Base-by-base conservation (phyloP, 352 stramenopile species). In the Phytopythium vexans region DNA sequence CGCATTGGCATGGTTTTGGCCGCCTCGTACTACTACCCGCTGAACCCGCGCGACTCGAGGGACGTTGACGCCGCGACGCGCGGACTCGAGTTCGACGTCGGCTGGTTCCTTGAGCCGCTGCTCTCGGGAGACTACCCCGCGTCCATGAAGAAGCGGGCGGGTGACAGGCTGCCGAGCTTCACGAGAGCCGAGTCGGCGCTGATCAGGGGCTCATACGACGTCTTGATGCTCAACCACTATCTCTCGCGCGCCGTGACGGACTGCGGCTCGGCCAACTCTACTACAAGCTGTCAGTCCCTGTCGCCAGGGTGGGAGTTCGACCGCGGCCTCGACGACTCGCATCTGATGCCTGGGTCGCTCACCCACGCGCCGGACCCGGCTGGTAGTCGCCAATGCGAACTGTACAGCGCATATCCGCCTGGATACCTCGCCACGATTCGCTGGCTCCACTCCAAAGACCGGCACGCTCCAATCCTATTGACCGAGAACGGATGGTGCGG, bases 151-250 rank as follows among this genome's bases (percentile, higher is more conserved):
- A 32, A 79, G 21, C 59, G 68, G 44, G 69, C 87, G 10, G 77
- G 79, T n/a, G 60, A 72, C 33, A 64, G 81, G 27, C 64, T 97
- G 33, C 89, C 88, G 14, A 32, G 35, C 42, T 97, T 97, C 60
- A 95, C 88, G 10, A 35, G 52, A n/a, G 53, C 81, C 37, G 68
- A 94, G 52, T 57, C 72, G 41, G 62, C 69, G 32, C 36, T 69
- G 33, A 97, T 53, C 92, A 49, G 38, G 31, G 43, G 43, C 43
- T 49, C 43, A 21, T 49, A 39, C 43, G 43, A 49, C 31, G 33
- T 96, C 61, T 76, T 97, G 38, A 92, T 89, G 12, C 60, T 97
- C 4, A 97, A 97, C 70, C 85, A 97, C 62, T 97, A 97, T 63
- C 49, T 41, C 21, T 62, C 62, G 16, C 49, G 36, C 11, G 16